phyloP scores from a whole-genome alignment of 2,329 filamentous ascomycete species.

The Arthroderma sp. region DNA sequence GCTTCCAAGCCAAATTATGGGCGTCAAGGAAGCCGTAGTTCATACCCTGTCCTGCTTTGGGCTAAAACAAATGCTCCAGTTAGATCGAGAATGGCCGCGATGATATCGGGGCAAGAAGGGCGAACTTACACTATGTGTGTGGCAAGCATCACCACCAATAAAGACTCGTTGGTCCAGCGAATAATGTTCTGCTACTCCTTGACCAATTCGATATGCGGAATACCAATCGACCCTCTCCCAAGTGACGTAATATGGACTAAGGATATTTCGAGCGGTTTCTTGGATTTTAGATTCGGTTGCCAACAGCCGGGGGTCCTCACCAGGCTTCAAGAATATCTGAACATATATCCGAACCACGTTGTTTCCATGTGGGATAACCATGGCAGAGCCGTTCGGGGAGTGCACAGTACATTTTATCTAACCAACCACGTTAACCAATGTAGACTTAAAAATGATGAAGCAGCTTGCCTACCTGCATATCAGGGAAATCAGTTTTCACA shows the following conservation, averaged over 20 bases:
- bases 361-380: conserved; percentile 62
- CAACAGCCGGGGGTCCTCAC: conserved; percentile 49
- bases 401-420: conserved; percentile 53
- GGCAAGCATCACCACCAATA: conserved; percentile 53
- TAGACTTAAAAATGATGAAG: conserved; percentile 50
- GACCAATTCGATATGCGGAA: conserved; percentile 53
- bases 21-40: conserved; percentile 51
- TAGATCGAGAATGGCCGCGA: neutral
- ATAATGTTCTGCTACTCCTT: conserved; percentile 52
- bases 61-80: conserved; percentile 19
- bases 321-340: conserved; percentile 48
- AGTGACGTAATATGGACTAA: conserved; percentile 47
- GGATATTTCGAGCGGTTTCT: conserved; percentile 42
- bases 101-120: neutral
- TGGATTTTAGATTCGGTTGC: conserved; percentile 48
- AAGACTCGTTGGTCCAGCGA: conserved; percentile 52
- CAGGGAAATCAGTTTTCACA: conserved; percentile 59
- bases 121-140: conserved; percentile 41
- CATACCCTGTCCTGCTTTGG: conserved; percentile 54
- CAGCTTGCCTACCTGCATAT: conserved; percentile 77
- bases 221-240: conserved; percentile 56
- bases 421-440: neutral
- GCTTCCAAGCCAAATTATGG: conserved; percentile 89
- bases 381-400: conserved; percentile 61
- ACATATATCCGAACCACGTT: conserved; percentile 39